Evolutionary conservation across 2,329 filamentous ascomycete genomes (phyloP).

Genomic region (Metarhizium anisopliae): DNA sequence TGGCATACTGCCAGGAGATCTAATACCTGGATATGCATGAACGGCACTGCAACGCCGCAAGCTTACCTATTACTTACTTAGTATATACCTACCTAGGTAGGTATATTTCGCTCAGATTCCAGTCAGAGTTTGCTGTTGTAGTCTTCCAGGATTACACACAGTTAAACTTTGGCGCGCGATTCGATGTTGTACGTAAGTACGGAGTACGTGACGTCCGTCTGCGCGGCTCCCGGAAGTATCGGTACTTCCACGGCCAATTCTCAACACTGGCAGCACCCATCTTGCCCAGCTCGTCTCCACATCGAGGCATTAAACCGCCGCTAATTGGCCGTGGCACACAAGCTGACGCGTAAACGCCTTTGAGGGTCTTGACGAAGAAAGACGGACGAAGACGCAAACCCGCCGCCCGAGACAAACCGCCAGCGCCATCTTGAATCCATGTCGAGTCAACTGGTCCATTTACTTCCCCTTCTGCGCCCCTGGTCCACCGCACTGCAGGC

Average conservation of each 20-base stretch:
- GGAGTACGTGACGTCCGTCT: not conserved
- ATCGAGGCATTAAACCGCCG: not conserved
- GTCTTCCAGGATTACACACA: no score
- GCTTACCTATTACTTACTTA: no score
- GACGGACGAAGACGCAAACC: conserved; percentile 3
- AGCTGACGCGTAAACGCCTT: conserved; percentile 30
- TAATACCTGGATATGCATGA: no score
- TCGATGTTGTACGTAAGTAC: no score
- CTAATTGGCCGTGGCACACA: conserved; percentile 20
- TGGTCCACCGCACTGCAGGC: not conserved
- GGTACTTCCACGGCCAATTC: conserved; percentile 2
- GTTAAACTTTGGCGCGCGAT: no score
- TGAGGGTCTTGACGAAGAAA: not conserved
- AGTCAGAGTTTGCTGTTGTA: no score
- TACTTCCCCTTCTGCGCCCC: not conserved
- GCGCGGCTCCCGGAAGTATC: not conserved
- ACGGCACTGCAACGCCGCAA: no score
- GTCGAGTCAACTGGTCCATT: no score
- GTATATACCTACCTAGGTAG: no score
- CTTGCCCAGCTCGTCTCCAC: conserved; percentile 6
- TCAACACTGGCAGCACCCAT: conserved; percentile 1
- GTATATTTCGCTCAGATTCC: no score
- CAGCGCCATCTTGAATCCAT: no score
- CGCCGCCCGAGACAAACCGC: not conserved
- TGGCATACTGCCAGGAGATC: no score